Evolutionary conservation across 495 filamentous ascomycete genomes (phyloP).

Genomic region (Neurospora sp.): DNA sequence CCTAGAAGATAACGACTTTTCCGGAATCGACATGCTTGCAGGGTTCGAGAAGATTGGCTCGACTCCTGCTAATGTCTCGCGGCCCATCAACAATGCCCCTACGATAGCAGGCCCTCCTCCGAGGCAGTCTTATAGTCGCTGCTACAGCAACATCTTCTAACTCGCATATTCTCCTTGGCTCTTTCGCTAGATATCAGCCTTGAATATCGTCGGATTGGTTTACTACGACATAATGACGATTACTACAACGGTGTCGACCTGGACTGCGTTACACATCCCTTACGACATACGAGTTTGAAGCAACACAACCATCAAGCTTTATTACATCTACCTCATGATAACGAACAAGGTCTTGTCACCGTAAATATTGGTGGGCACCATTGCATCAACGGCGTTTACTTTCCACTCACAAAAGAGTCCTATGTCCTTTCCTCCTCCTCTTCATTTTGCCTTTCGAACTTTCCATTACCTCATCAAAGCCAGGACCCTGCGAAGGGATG

Average conservation of each 20-base stretch:
- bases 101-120: slow-evolving; percentile 23
- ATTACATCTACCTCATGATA: neutral
- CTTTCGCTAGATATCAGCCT: neutral
- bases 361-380: neutral
- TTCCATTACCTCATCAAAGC: neutral
- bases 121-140: slow-evolving; percentile 18
- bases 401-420: neutral
- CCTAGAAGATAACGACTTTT: slow-evolving; percentile 52
- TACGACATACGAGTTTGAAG: neutral
- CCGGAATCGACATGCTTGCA: slow-evolving; percentile 73
- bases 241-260: neutral
- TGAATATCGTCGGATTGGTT: neutral
- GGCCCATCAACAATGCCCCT: slow-evolving; percentile 15
- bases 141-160: slow-evolving; percentile 35
- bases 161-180: slow-evolving; percentile 13
- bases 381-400: neutral
- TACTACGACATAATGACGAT: neutral
- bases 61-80: slow-evolving; percentile 20
- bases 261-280: neutral
- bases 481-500: neutral
- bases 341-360: neutral
- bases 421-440: neutral
- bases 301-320: neutral
- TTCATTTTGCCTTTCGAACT: neutral
- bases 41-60: slow-evolving; percentile 85